Conservation (phyloP, 345 rosid species). For the Fremontodendron californicum region DNA sequence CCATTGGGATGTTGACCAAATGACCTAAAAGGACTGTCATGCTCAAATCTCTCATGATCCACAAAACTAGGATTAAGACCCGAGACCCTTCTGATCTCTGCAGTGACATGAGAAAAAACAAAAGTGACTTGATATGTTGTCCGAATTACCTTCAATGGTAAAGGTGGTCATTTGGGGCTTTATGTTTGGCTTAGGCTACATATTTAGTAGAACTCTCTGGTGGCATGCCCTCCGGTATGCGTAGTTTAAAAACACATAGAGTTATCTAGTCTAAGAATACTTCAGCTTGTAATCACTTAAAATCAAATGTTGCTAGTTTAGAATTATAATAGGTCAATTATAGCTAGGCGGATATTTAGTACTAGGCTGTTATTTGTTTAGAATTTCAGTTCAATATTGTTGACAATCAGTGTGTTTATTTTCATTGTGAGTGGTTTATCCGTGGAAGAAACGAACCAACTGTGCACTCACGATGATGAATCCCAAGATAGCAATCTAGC, state of each 20-base stretch:
- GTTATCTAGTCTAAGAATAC: not conserved
- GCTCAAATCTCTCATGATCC: conserved; percentile 77
- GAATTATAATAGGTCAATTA: not conserved
- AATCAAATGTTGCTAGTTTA: not conserved
- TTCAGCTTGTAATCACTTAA: not conserved
- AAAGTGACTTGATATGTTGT: not conserved
- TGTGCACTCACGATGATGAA: not conserved
- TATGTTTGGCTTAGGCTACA: not conserved
- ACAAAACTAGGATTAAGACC: conserved; percentile 43
- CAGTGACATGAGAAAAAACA: conserved; percentile 19
- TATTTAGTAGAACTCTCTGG: not conserved
- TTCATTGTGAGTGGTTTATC: not conserved
- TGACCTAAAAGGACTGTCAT: conserved; percentile 81
- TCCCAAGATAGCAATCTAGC: not conserved
- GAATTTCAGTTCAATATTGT: not conserved
- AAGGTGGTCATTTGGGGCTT: not conserved
- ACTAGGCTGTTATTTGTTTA: not conserved
- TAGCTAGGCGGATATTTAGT: not conserved
- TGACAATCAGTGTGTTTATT: not conserved
- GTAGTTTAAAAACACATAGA: not conserved
- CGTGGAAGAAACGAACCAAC: not conserved
- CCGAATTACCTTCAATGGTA: not conserved
- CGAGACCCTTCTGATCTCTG: conserved; percentile 76
- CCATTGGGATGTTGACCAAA: conserved; percentile 58
- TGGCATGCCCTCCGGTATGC: not conserved